These are phyloP conservation scores for Gaeumannomyces tritici DNA, from an alignment of 2,329 filamentous ascomycete species.

Conservation along the genomic window DNA sequence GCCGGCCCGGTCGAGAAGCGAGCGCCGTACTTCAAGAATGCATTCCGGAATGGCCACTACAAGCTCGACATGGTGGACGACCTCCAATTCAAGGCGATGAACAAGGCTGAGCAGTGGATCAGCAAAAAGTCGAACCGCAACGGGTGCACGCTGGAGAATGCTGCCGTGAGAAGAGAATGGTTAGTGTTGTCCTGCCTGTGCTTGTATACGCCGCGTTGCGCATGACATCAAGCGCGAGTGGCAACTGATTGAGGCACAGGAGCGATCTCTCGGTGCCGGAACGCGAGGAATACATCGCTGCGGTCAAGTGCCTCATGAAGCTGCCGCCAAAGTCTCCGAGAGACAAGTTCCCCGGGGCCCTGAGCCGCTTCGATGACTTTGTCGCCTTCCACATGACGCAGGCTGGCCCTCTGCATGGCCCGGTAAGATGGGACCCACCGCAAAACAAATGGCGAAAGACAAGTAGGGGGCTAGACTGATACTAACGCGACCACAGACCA, in stretches of 20 bases:
- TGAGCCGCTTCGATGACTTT: constrained; percentile 21
- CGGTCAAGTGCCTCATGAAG: constrained; percentile 18
- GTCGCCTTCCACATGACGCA: constrained; percentile 21
- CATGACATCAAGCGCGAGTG: neutral
- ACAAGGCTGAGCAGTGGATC: constrained; percentile 17
- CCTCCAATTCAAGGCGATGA: constrained; percentile 15
- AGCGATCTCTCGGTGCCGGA: constrained; percentile 14
- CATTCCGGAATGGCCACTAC: constrained; percentile 15
- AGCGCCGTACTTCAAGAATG: neutral
- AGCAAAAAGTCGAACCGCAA: constrained; percentile 15
- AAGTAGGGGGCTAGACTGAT: no score
- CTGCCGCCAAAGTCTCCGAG: constrained; percentile 13
- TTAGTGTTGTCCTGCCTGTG: neutral
- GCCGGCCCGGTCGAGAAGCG: neutral
- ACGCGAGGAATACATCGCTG: constrained; percentile 15
- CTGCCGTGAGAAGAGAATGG: constrained; percentile 17
- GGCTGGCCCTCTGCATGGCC: constrained; percentile 13
- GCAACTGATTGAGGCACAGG: constrained; percentile 4
- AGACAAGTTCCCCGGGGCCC: constrained; percentile 15
- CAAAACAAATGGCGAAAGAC: no score
- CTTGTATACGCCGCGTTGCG: neutral
- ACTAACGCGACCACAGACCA: constrained; percentile 1
- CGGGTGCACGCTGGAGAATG: constrained; percentile 18
- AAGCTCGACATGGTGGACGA: constrained; percentile 18
- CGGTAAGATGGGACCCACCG: neutral